Evolutionary conservation across 352 stramenopile species (phyloP).

Genomic region (Globisporangium orthogonon): DNA sequence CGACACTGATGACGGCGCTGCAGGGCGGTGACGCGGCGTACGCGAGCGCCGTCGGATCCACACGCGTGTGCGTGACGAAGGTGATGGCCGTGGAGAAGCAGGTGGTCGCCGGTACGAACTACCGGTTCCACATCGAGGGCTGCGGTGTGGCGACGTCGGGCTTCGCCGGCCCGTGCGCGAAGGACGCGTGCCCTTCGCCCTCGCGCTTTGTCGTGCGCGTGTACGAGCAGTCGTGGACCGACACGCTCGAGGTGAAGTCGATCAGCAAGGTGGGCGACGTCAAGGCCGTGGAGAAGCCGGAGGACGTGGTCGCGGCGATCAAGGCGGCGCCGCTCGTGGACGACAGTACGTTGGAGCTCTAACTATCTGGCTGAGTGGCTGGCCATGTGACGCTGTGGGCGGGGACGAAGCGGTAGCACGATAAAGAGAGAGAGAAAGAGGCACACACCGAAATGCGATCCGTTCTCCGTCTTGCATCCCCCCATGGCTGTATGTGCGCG

Average conservation of each 20-base stretch:
- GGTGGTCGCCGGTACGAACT: conserved; percentile 74
- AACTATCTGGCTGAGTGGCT: conserved; percentile 2
- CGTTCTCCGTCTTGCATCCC: not conserved
- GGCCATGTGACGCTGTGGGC: not conserved
- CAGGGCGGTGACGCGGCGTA: conserved; percentile 13
- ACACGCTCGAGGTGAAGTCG: conserved; percentile 52
- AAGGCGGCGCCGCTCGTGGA: not conserved
- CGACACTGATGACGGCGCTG: conserved; percentile 10
- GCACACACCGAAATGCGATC: not conserved
- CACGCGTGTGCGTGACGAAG: conserved; percentile 36
- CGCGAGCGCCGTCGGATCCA: conserved; percentile 20
- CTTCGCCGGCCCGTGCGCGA: conserved; percentile 38
- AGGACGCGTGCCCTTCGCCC: conserved; percentile 15
- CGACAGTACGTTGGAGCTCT: conserved; percentile 13
- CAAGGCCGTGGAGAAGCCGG: not conserved
- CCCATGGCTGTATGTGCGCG: not conserved
- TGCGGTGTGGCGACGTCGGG: conserved; percentile 28
- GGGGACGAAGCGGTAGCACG: not conserved
- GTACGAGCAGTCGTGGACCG: conserved; percentile 58
- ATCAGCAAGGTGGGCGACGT: conserved; percentile 16
- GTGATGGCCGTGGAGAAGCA: conserved; percentile 23
- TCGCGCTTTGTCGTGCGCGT: conserved; percentile 41
- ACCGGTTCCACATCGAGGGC: conserved; percentile 57
- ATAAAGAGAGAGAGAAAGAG: not conserved
- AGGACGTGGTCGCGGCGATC: not conserved